Percentiles rank a stretch among this genome's conserved stretches.
Evolutionary conservation across 805 yeast genomes (phyloP).

Genomic region (Kluyveromyces siamensis): DNA sequence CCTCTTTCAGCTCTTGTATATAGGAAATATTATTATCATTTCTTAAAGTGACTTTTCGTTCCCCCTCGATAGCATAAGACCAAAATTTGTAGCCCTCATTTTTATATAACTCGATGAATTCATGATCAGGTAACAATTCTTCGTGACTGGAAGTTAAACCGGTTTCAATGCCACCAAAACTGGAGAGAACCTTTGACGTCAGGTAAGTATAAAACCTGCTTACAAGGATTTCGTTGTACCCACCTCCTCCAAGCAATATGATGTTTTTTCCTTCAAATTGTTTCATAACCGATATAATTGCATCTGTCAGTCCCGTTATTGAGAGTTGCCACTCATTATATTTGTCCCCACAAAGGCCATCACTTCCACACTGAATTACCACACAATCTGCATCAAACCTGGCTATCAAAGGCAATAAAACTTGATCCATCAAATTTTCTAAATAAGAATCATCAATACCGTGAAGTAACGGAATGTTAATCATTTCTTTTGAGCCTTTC

Average conservation of each 20-base stretch:
- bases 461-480: constrained; percentile 48
- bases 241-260: constrained; percentile 64
- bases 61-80: constrained; percentile 31
- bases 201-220: constrained; percentile 48
- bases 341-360: constrained; percentile 60
- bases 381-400: constrained; percentile 40
- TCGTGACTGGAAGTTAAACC: constrained; percentile 22
- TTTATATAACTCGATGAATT: constrained; percentile 33
- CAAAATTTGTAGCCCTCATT: constrained; percentile 42
- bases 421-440: constrained; percentile 28
- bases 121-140: constrained; percentile 48
- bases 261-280: constrained; percentile 21
- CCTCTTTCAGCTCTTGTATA: constrained; percentile 5
- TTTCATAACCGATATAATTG: constrained; percentile 20
- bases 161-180: constrained; percentile 4
- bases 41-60: constrained; percentile 24
- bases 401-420: constrained; percentile 36
- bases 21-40: constrained; percentile 21
- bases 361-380: constrained; percentile 65
- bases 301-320: constrained; percentile 37
- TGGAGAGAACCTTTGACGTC: constrained; percentile 17
- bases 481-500: constrained; percentile 32
- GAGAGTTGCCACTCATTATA: constrained; percentile 64
- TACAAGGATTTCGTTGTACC: constrained; percentile 53
- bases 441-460: constrained; percentile 46